phyloP scores from a whole-genome alignment of 2,329 filamentous ascomycete species.

The Teratosphaeria viscida region DNA sequence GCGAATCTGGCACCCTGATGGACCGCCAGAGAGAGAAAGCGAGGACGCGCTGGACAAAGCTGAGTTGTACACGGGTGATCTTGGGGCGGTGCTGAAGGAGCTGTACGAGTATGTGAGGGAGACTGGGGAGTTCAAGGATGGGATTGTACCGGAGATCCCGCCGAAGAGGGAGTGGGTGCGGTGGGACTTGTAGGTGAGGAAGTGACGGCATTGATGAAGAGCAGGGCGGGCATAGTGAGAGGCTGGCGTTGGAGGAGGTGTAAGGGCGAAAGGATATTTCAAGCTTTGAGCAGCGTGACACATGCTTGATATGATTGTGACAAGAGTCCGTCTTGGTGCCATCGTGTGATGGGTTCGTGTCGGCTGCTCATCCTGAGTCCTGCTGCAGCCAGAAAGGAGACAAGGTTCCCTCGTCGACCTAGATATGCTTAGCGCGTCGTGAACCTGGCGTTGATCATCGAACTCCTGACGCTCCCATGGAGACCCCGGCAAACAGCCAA shows the following conservation, averaged over 20 bases:
- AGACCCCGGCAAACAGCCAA: background rate
- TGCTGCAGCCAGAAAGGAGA: background rate
- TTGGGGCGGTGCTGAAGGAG: constrained; percentile 41
- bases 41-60: constrained; percentile 50
- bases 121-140: constrained; percentile 58
- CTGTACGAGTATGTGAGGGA: constrained; percentile 56
- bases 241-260: background rate
- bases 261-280: too few relatives aligned
- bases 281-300: too few relatives aligned
- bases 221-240: background rate
- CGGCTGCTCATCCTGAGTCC: too few relatives aligned
- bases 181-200: constrained; percentile 12
- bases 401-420: background rate
- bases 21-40: constrained; percentile 45
- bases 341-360: too few relatives aligned
- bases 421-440: background rate
- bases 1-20: constrained; percentile 64
- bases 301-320: too few relatives aligned
- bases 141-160: constrained; percentile 64
- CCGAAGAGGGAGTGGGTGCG: constrained; percentile 64
- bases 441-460: background rate
- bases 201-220: background rate
- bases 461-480: background rate
- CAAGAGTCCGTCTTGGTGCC: too few relatives aligned
- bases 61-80: constrained; percentile 49